These are phyloP conservation scores for Fulvia fulva DNA, from an alignment of 2,329 filamentous ascomycete genomes.

Conservation along the genomic window DNA sequence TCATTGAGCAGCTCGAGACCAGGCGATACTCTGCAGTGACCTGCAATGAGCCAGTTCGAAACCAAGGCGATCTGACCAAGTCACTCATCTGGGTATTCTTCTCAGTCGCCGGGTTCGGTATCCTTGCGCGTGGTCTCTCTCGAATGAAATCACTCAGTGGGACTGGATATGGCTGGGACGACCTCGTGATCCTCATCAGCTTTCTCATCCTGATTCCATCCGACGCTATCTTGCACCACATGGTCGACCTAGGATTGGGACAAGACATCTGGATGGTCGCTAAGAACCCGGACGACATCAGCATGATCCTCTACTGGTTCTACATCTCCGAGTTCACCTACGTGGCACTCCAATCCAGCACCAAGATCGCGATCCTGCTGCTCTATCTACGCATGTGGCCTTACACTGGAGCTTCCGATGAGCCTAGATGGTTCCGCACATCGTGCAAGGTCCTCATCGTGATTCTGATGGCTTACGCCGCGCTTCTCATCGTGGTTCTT, in stretches of 20 bases:
- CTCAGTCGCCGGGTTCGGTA: conserved; percentile 8
- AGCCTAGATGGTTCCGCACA: conserved; percentile 13
- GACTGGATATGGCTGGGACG: conserved; percentile 18
- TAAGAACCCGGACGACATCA: conserved; percentile 8
- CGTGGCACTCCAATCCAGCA: conserved; percentile 11
- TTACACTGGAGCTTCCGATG: conserved; percentile 3
- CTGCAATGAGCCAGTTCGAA: conserved; percentile 14
- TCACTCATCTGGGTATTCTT: conserved; percentile 15
- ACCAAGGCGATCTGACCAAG: conserved; percentile 9
- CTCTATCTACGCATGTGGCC: conserved; percentile 23
- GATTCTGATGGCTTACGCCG: conserved; percentile 2
- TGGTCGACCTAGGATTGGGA: conserved; percentile 15
- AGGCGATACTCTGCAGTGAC: conserved; percentile 13
- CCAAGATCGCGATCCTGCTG: conserved; percentile 17
- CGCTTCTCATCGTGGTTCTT: conserved; percentile 10
- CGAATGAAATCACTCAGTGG: conserved; percentile 13
- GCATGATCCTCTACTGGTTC: conserved; percentile 14
- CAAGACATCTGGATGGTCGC: conserved; percentile 20
- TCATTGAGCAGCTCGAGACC: conserved; percentile 10
- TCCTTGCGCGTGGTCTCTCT: conserved; percentile 10
- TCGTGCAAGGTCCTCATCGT: conserved; percentile 11
- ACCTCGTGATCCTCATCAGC: conserved; percentile 11
- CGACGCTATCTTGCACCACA: conserved; percentile 10
- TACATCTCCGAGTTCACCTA: conserved; percentile 19
- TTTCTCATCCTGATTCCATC: conserved; percentile 11